These are phyloP conservation scores for Xylaria sp. DNA, from an alignment of 2,329 filamentous ascomycete species.

Conservation along the genomic window DNA sequence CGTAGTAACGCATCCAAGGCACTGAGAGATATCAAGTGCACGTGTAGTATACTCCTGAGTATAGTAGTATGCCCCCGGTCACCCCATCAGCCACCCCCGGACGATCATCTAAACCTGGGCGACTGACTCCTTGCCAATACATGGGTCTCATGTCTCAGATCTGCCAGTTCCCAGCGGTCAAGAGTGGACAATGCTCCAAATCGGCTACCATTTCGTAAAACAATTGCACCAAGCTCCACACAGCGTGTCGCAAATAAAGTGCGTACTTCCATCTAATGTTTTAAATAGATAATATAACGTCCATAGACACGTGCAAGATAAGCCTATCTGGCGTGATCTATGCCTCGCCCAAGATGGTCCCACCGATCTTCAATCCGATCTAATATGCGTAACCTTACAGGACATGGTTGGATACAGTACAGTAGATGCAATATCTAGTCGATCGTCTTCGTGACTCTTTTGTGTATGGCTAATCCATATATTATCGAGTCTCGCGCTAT, in stretches of 20 bases:
- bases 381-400: no score
- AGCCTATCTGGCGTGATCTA: background rate
- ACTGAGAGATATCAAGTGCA: background rate
- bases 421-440: background rate
- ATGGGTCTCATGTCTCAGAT: conserved; percentile 4
- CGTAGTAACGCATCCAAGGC: background rate
- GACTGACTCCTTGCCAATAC: conserved; percentile 5
- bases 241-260: background rate
- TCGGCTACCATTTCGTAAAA: background rate
- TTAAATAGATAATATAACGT: background rate
- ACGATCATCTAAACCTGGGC: conserved; percentile 25
- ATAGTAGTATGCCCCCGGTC: background rate
- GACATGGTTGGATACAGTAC: no score
- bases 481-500: background rate
- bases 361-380: background rate
- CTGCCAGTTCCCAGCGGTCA: background rate
- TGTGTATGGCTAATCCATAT: background rate
- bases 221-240: background rate
- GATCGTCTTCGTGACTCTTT: background rate
- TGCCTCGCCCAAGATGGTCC: background rate
- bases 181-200: conserved; percentile 1
- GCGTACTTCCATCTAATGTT: background rate
- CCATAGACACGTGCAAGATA: background rate
- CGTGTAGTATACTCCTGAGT: background rate
- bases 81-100: conserved; percentile 23